These are phyloP conservation scores for Pichia sporocuriosa DNA, from an alignment of 805 yeast genomes.

Conservation along the genomic window DNA sequence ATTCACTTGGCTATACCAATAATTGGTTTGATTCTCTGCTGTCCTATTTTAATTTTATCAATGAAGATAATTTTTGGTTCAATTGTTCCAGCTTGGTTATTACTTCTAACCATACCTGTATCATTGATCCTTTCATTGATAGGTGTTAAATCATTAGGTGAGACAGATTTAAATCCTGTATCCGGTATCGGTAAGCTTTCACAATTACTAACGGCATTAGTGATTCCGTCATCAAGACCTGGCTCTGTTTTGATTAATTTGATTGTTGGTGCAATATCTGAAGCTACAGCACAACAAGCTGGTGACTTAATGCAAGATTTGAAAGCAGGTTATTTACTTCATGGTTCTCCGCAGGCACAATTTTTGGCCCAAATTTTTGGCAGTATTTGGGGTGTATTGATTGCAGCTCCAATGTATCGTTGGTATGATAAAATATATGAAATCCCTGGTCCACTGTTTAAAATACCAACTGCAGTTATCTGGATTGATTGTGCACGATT, in stretches of 20 bases:
- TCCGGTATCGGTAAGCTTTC: conserved; percentile 94
- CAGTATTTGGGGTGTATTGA: conserved; percentile 71
- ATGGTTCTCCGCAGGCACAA: conserved; percentile 91
- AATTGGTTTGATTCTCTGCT: conserved; percentile 58
- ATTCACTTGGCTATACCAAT: conserved; percentile 7
- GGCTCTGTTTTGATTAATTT: conserved; percentile 79
- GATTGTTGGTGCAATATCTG: conserved; percentile 95
- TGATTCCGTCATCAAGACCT: conserved; percentile 68
- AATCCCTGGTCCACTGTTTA: conserved; percentile 73
- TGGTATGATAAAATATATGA: conserved; percentile 76
- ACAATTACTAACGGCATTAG: conserved; percentile 77
- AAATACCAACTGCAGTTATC: conserved; percentile 91
- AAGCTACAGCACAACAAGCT: conserved; percentile 98
- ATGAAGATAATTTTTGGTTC: conserved; percentile 64
- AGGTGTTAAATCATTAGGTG: conserved; percentile 93
- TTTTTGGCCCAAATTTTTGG: conserved; percentile 87
- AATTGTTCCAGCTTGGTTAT: conserved; percentile 64
- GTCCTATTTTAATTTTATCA: conserved; percentile 58
- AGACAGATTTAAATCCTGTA: conserved; percentile 94
- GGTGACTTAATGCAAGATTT: conserved; percentile 97
- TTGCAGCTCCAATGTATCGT: conserved; percentile 76
- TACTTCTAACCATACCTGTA: conserved; percentile 58
- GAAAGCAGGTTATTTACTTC: conserved; percentile 86
- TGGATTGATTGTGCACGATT: conserved; percentile 96
- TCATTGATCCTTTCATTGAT: conserved; percentile 76